phyloP scores from a whole-genome alignment of 2,329 filamentous ascomycete species.

The Neocucurbitaria cava region DNA sequence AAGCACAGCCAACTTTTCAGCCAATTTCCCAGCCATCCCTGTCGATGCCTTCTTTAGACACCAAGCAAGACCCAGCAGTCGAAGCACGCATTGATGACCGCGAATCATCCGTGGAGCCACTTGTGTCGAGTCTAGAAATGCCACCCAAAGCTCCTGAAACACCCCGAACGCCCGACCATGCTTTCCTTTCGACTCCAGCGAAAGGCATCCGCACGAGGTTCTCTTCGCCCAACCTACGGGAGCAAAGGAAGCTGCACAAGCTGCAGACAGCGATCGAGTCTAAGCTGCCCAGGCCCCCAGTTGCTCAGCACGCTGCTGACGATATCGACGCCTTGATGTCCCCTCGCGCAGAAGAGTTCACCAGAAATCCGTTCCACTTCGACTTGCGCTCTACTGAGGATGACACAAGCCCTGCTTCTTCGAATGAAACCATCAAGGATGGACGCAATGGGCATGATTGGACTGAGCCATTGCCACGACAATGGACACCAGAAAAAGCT shows the following conservation, averaged over 20 bases:
- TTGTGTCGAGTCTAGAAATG: slow-evolving; percentile 7
- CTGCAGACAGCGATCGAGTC: slow-evolving; percentile 50
- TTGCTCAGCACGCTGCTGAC: slow-evolving; percentile 40
- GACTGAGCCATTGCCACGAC: slow-evolving; percentile 32
- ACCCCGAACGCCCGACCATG: slow-evolving; percentile 20
- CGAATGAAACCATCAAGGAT: slow-evolving; percentile 42
- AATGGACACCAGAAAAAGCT: slow-evolving; percentile 62
- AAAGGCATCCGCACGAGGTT: slow-evolving; percentile 46
- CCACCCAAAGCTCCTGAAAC: slow-evolving; percentile 23
- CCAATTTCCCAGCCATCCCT: slow-evolving; percentile 23
- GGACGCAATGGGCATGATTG: slow-evolving; percentile 35
- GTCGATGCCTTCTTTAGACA: slow-evolving; percentile 13
- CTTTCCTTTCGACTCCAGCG: slow-evolving; percentile 40
- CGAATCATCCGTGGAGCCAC: slow-evolving; percentile 23
- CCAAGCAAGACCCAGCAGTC: slow-evolving; percentile 13
- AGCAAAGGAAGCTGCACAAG: slow-evolving; percentile 48
- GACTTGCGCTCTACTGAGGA: slow-evolving; percentile 34
- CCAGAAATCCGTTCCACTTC: slow-evolving; percentile 56
- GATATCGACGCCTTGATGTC: slow-evolving; percentile 68
- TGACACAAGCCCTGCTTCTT: slow-evolving; percentile 40
- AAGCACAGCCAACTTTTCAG: slow-evolving; percentile 30
- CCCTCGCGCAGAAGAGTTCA: slow-evolving; percentile 75
- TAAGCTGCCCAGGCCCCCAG: slow-evolving; percentile 37
- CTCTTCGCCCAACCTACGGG: slow-evolving; percentile 49
- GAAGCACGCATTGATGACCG: slow-evolving; percentile 34